These are phyloP conservation scores for Suillus subaureus DNA, from an alignment of 768 basidiomycete species.

Conservation along the genomic window DNA sequence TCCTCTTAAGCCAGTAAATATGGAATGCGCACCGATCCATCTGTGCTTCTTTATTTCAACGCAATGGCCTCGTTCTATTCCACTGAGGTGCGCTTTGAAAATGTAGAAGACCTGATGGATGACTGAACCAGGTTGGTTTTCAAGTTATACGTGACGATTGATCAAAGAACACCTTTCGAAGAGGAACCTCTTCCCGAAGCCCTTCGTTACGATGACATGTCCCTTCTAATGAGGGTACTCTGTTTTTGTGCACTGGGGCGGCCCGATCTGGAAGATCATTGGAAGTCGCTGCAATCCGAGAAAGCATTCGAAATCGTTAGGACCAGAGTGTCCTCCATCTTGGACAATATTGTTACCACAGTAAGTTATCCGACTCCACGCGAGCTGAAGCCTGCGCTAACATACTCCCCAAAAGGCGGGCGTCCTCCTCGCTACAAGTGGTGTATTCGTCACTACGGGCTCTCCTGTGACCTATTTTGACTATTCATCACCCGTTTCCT, in stretches of 20 bases:
- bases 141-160: not conserved
- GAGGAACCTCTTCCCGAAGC: not conserved
- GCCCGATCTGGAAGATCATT: not conserved
- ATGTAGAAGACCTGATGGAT: not conserved
- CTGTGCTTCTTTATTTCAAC: not conserved
- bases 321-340: not conserved
- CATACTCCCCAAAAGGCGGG: not conserved
- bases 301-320: not conserved
- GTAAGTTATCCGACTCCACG: not conserved
- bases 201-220: not conserved
- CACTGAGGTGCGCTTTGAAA: not conserved
- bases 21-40: not conserved
- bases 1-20: not conserved
- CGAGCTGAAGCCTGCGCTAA: not conserved
- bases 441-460: not conserved
- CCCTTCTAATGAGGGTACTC: not conserved
- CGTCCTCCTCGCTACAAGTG: not conserved
- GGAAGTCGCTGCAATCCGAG: not conserved
- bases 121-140: not conserved
- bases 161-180: not conserved
- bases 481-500: not conserved
- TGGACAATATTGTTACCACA: not conserved
- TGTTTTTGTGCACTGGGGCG: not conserved
- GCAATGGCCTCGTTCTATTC: not conserved
- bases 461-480: not conserved